Evolutionary conservation across 352 stramenopile genomes (phyloP).

Genomic region (Thalassiosira mediterranea): DNA sequence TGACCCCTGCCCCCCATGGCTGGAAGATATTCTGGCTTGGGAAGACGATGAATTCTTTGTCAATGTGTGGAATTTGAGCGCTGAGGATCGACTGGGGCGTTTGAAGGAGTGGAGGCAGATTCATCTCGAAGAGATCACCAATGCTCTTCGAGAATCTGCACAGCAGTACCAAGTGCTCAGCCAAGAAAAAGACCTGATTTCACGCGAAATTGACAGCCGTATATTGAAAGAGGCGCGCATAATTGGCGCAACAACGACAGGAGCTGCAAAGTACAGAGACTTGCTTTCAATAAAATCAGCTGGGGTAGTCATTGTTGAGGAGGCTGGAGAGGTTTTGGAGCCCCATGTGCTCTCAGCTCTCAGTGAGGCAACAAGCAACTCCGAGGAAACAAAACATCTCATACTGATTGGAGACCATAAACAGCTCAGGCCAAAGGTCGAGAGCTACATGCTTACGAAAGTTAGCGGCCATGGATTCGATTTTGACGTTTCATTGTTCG

Average conservation of each 20-base stretch:
- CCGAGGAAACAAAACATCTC: conserved; percentile 84
- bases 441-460: conserved; percentile 83
- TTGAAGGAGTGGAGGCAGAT: conserved; percentile 26
- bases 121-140: conserved; percentile 6
- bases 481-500: conserved; percentile 88
- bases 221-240: conserved; percentile 71
- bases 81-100: conserved; percentile 15
- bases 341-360: conserved; percentile 59
- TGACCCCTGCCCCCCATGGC: conserved; percentile 35
- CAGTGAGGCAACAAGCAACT: conserved; percentile 39
- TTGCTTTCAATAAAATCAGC: conserved; percentile 79
- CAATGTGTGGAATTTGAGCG: conserved; percentile 42
- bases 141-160: conserved; percentile 11
- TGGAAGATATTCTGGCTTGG: conserved; percentile 11
- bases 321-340: conserved; percentile 89
- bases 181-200: conserved; percentile 28
- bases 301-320: conserved; percentile 87
- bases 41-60: conserved; percentile 15
- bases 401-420: conserved; percentile 90
- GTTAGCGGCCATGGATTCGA: conserved; percentile 75
- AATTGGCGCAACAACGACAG: conserved; percentile 88
- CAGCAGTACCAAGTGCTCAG: conserved; percentile 28
- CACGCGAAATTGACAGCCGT: conserved; percentile 26
- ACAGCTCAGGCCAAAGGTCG: conserved; percentile 86
- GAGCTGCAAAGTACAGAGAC: conserved; percentile 83